Evolutionary conservation across 257 asterid species (phyloP), one percentile per base, ranked within the genome.

Genomic region (Catharanthus roseus): DNA sequence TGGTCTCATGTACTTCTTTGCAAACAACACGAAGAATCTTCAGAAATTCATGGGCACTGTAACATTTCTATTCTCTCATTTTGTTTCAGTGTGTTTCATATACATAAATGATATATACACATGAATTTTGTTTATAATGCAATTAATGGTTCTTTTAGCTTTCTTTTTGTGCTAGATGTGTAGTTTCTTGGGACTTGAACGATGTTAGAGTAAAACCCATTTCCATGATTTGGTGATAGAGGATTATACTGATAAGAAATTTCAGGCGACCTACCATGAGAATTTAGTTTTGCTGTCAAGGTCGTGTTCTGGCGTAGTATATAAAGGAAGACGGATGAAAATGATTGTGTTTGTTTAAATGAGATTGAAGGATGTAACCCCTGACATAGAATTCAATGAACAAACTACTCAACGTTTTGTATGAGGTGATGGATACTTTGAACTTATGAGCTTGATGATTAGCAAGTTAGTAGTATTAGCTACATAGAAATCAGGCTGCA

Each of bases 1-100:
- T 75, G 95, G 97, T 78, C 75, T 93, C 74, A 93, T 93, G 96
- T 92, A 92, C 67, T 81, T 92, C 84, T 90, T 86, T 71, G 93
- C 98, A 79, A 85, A 86, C 82, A 86, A 93, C 79, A 74, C 81
- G 42, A 74, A 78, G 58, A 90, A 90, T 85, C 88, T 93, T 67
- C 95, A 86, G 85, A 90, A 84, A 85, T 68, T 87, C 77, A 87
- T 93, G 90, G 95, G 95, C 79, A 77, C 74, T 49, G 98, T 93
- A 89, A 79, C 4, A 51, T 31, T 75, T 77, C 34, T 29, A 0
- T n/a, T 65, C 28, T 41, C 65, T 51, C 69, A 24, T 10, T 28
- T 31, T 23, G 0, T 41, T 65, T 23, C 5, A 54, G 13, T 60
- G 19, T 55, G 36, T 44, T 24, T 29, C 55, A 1, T 38, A n/a